Base-by-base conservation (phyloP, 768 basidiomycete species). In the Pleurotus platypus region DNA sequence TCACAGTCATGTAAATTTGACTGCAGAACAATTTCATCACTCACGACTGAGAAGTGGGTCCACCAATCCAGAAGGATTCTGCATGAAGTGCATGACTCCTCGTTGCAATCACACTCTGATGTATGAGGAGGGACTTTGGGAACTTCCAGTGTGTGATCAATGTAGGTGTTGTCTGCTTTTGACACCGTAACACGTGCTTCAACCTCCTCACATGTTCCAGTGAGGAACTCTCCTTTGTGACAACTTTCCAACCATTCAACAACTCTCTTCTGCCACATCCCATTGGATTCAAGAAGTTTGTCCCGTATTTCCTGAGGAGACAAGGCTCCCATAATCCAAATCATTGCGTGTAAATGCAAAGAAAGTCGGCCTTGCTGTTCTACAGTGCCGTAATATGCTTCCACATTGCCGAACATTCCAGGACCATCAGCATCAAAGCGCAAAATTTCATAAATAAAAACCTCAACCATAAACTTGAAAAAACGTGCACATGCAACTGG, bases 291-390 rank as follows among this genome's bases (percentile, higher is more conserved):
- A 5, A 27, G 27, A 27, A 75, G 30, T 20, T 47, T 57, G 26
- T 71, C 60, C 4, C 70, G 12, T 2, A 74, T 66, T 46, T 72
- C 63, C 46, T 74, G 67, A 0, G 72, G 74, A 2, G 62, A 64
- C 9, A 64, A 42, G 1, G 53, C 43, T 4, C 63, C 59, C 22
- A 54, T 37, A 16, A 75, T 67, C 73, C 74, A 77, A 1, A 75
- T 26, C 4, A 76, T 40, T 49, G 72, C 38, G 51, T 75, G 74
- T 2, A 75, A 40, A 58, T 76, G 75, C 5, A 75, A 35, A 0
- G 73, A 72, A 0, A 73, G 55, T 8, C 69, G 50, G 1, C 75
- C 75, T 58, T 77, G 75, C 26, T 71, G 67, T 51, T 77, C 74
- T 0, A 75, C 72, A 2, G 72, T 75, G 2, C 75, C 74, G 60